A percentile compares a stretch with the other conserved stretches of the same genome.
phyloP scores from a whole-genome alignment of 768 basidiomycete species.

The Suillus luteus region DNA sequence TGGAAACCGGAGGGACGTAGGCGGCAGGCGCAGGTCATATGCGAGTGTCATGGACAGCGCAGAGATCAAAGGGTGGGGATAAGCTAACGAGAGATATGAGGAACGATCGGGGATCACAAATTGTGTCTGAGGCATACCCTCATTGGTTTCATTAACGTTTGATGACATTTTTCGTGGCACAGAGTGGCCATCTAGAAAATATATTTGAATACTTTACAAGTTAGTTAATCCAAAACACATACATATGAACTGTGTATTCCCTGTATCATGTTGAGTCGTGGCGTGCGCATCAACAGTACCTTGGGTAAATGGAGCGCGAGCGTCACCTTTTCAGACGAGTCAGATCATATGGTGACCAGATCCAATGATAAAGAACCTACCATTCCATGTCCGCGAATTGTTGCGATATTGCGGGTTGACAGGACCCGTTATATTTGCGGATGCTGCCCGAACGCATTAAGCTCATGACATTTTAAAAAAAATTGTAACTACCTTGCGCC shows the following conservation, averaged over 20 bases:
- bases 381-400: background rate
- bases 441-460: background rate
- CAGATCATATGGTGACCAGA: background rate
- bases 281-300: background rate
- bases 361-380: background rate
- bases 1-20: background rate
- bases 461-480: background rate
- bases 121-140: background rate
- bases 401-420: background rate
- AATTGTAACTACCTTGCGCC: background rate
- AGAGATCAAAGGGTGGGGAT: background rate
- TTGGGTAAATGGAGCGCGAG: background rate
- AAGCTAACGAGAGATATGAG: background rate
- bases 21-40: slow-evolving; percentile 11
- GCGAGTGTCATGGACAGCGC: background rate
- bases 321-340: background rate
- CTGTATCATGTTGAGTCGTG: background rate
- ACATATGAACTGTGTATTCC: slow-evolving; percentile 1
- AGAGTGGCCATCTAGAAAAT: background rate
- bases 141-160: background rate
- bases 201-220: background rate
- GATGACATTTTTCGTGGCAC: background rate
- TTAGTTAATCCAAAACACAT: background rate
- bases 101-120: background rate
- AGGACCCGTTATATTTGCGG: background rate